Conservation (phyloP, 73 alveolate species). For the Effrenium voratum region DNA sequence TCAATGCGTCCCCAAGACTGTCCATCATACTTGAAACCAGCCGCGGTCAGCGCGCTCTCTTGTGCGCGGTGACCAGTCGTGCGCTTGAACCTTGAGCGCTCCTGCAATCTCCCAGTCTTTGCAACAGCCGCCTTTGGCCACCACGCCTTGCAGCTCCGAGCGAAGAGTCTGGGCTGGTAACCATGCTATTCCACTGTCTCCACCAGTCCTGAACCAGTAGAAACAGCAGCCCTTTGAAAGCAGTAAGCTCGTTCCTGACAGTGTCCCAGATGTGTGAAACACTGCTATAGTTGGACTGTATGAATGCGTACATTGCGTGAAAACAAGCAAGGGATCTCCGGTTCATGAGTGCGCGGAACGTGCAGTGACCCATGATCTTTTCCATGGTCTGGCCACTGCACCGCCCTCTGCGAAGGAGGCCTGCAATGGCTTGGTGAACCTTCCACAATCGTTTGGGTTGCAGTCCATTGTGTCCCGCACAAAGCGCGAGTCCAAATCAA, state of each 20-base stretch:
- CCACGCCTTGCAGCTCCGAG: constrained; percentile 51
- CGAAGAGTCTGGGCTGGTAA: background rate
- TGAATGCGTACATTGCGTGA: background rate
- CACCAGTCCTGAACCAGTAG: constrained; percentile 29
- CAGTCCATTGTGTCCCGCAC: too few species aligned
- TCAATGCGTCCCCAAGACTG: background rate
- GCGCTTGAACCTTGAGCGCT: constrained; percentile 3
- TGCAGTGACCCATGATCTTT: background rate
- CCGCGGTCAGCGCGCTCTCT: background rate
- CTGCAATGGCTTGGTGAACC: background rate
- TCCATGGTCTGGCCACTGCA: background rate
- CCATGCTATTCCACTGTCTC: background rate
- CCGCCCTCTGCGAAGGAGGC: background rate
- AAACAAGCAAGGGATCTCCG: background rate
- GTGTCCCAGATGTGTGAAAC: background rate
- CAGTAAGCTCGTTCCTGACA: background rate
- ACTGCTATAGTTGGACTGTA: background rate
- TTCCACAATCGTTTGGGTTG: constrained; percentile 37
- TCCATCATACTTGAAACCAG: background rate
- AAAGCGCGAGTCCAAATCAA: too few species aligned
- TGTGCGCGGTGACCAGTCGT: background rate
- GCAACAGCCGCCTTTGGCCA: background rate
- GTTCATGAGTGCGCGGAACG: constrained; percentile 19
- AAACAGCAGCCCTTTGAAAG: constrained; percentile 1
- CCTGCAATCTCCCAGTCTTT: background rate